Evolutionary conservation across 495 filamentous ascomycete species (phyloP).

Genomic region (Podospora tetraspora): DNA sequence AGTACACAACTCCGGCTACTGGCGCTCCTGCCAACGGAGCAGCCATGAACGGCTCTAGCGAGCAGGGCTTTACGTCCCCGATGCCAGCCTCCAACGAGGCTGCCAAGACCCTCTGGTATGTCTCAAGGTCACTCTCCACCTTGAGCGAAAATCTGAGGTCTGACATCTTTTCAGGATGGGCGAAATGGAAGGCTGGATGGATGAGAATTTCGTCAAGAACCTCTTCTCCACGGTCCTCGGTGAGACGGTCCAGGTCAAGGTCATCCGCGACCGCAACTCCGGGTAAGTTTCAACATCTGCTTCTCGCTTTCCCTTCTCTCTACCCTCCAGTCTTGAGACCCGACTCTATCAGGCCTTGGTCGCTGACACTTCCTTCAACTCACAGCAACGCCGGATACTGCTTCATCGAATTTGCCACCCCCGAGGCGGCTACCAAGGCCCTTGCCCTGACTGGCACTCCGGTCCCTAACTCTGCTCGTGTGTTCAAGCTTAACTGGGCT

Average conservation of each 20-base stretch:
- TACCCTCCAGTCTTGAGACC: background rate
- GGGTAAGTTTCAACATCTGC: slow-evolving; percentile 57
- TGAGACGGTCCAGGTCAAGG: slow-evolving; percentile 96
- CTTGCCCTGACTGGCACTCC: slow-evolving; percentile 80
- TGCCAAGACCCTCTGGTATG: slow-evolving; percentile 44
- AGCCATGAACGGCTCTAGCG: slow-evolving; percentile 30
- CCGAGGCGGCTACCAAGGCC: slow-evolving; percentile 86
- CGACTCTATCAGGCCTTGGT: background rate
- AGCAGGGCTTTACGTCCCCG: slow-evolving; percentile 15
- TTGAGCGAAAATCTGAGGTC: background rate
- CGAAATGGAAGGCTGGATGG: slow-evolving; percentile 98
- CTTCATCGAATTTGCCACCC: slow-evolving; percentile 87
- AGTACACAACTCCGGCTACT: slow-evolving; percentile 21
- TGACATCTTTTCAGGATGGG: slow-evolving; percentile 73
- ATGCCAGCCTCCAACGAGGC: slow-evolving; percentile 25
- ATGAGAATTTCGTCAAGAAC: slow-evolving; percentile 95
- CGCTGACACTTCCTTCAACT: background rate
- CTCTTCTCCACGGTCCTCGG: slow-evolving; percentile 80
- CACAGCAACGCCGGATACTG: slow-evolving; percentile 94
- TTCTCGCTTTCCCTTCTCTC: background rate
- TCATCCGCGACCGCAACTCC: slow-evolving; percentile 99
- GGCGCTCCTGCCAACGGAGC: slow-evolving; percentile 23
- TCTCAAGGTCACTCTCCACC: background rate
- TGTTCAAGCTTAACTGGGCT: slow-evolving; percentile 99
- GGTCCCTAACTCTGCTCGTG: slow-evolving; percentile 89